Evolutionary conservation across 805 yeast species (phyloP).

Genomic region (Teunomyces pallodes): DNA sequence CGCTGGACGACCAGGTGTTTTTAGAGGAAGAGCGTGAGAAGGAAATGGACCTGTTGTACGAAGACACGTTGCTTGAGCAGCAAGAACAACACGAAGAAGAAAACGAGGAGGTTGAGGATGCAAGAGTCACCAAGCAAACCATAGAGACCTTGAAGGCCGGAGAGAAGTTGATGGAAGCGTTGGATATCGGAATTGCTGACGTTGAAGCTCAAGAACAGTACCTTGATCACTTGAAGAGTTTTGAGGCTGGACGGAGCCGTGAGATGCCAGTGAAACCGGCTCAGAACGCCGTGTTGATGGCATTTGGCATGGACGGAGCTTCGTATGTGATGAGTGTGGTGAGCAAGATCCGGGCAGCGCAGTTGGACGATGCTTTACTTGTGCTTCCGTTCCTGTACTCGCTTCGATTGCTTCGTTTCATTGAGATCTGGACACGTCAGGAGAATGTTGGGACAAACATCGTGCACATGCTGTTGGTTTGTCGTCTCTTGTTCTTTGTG

Average conservation of each 20-base stretch:
- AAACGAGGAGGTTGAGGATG: constrained; percentile 48
- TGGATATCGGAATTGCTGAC: constrained; percentile 78
- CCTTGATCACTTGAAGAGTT: constrained; percentile 35
- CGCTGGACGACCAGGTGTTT: constrained; percentile 93
- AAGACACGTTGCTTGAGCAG: constrained; percentile 70
- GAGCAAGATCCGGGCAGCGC: constrained; percentile 71
- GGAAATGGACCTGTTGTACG: constrained; percentile 91
- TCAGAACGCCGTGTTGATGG: constrained; percentile 69
- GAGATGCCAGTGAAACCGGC: constrained; percentile 58
- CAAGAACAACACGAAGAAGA: constrained; percentile 53
- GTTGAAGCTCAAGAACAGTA: constrained; percentile 56
- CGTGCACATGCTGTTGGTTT: constrained; percentile 59
- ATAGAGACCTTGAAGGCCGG: constrained; percentile 92
- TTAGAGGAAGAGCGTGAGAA: constrained; percentile 95
- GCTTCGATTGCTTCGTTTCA: constrained; percentile 63
- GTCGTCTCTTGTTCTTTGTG: constrained; percentile 74
- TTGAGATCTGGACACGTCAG: constrained; percentile 67
- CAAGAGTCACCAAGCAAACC: constrained; percentile 76
- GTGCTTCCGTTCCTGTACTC: constrained; percentile 89
- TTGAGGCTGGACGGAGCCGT: constrained; percentile 41
- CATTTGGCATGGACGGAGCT: constrained; percentile 69
- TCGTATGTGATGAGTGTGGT: constrained; percentile 75
- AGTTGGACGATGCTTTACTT: constrained; percentile 87
- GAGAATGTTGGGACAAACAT: constrained; percentile 40
- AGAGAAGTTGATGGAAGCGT: constrained; percentile 86